Evolutionary conservation across 495 filamentous ascomycete species (phyloP).

Genomic region (Polyplosphaeria fusca): DNA sequence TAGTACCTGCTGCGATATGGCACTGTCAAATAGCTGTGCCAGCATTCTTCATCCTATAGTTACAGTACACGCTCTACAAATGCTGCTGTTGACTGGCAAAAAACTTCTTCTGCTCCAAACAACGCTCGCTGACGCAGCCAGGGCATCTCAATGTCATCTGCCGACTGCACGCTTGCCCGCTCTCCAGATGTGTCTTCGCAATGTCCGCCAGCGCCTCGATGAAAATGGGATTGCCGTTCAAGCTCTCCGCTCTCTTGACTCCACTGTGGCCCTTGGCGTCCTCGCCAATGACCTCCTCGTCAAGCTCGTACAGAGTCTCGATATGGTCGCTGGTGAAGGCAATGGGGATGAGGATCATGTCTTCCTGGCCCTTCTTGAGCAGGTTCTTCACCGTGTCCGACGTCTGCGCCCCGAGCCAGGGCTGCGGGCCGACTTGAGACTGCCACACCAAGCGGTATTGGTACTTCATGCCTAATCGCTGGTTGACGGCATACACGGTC

Average conservation of each 20-base stretch:
- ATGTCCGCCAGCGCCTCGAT: constrained; percentile 87
- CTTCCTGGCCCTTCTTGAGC: constrained; percentile 83
- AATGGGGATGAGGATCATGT: constrained; percentile 89
- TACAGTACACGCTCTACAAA: constrained; percentile 4
- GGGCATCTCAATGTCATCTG: constrained; percentile 95
- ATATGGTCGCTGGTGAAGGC: constrained; percentile 99
- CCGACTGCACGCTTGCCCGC: constrained; percentile 62
- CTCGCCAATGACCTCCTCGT: constrained; percentile 92
- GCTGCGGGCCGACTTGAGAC: constrained; percentile 90
- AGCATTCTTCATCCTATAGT: too few relatives aligned
- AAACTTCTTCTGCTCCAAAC: constrained; percentile 87
- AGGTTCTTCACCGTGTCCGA: constrained; percentile 81
- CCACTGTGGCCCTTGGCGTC: constrained; percentile 63
- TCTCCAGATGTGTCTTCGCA: constrained; percentile 72
- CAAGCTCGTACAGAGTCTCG: constrained; percentile 93
- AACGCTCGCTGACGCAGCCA: constrained; percentile 86
- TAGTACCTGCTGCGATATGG: too few relatives aligned
- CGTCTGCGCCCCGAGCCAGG: constrained; percentile 96
- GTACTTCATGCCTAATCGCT: constrained; percentile 78
- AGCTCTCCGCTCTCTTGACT: constrained; percentile 85
- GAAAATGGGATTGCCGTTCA: constrained; percentile 90
- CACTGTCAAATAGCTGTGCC: too few relatives aligned
- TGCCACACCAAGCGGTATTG: constrained; percentile 96
- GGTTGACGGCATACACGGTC: constrained; percentile 96
- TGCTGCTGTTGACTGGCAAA: constrained; percentile 49